Evolutionary conservation across 1,284 basidiomycete species (phyloP), one percentile per base, ranked within the genome.

Genomic region (Cutaneotrichosporon sp.): DNA sequence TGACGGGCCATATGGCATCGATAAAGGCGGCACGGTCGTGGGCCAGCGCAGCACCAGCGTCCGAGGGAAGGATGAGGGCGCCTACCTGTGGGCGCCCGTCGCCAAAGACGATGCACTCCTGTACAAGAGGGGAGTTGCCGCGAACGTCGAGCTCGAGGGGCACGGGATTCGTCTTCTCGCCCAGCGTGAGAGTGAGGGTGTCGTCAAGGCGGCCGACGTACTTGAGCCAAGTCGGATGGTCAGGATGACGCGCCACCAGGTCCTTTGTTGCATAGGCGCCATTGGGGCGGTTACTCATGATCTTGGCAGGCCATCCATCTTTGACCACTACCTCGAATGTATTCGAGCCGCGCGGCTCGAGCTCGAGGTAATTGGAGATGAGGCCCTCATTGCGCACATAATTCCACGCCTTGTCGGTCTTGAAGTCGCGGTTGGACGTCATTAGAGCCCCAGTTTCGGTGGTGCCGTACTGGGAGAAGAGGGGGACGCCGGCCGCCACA

Each of bases 131-230:
- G 21, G 81, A 83, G 65, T 80, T 79, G 14, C 77, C 76, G 42
- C 75, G 72, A 72, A 80, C 75, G 34, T 77, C 76, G 26, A 78
- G 70, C 68, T 80, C 79, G 62, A 81, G 78, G 0, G 78, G 76
- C 4, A 80, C 82, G 1, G 86, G 85, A 67, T 86, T 86, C 8
- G 85, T 85, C 79, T 87, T 87, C 75, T 87, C 85, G 9, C 86
- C 85, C 32, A 79, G 65, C 6, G 75, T 76, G 60, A 77, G 77
- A 0, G 78, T 80, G 9, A 80, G 80, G 0, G 86, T 86, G 67
- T 88, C 87, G 69, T 88, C 87, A 50, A 86, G 74, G 26, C 87
- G 78, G 2, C 87, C 87, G 49, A 86, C 78, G 62, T 86, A 86
- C 67, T 85, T 85, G 76, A 83, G 86, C 61, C 82, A 80, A 2